phyloP scores from a whole-genome alignment of 2,329 filamentous ascomycete genomes.

The Fusarium sp. region DNA sequence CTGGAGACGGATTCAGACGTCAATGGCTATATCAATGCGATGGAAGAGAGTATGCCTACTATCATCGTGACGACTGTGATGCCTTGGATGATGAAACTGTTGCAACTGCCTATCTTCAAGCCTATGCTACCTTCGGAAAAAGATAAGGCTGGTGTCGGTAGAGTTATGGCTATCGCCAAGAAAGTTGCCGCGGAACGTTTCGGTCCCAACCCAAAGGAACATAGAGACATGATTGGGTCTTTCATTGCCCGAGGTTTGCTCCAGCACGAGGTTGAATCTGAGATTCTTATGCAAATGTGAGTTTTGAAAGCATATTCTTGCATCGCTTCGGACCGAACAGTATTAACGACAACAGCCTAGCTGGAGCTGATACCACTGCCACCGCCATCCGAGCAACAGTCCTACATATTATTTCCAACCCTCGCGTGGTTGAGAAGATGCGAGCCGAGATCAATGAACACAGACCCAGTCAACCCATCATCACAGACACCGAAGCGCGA shows the following conservation, averaged over 20 bases:
- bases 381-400: constrained; percentile 65
- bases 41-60: constrained; percentile 56
- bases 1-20: constrained; percentile 59
- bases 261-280: constrained; percentile 43
- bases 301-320: rapidly evolving
- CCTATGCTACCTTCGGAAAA: constrained; percentile 55
- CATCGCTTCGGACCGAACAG: background rate
- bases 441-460: constrained; percentile 46
- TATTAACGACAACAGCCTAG: too few species aligned
- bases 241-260: constrained; percentile 47
- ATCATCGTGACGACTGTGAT: constrained; percentile 58
- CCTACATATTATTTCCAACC: constrained; percentile 64
- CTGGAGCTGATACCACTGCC: constrained; percentile 69
- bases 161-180: constrained; percentile 55
- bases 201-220: constrained; percentile 41
- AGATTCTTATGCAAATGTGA: constrained; percentile 45
- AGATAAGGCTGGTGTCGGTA: constrained; percentile 54
- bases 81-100: constrained; percentile 55
- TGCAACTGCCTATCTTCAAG: constrained; percentile 57
- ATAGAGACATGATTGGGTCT: constrained; percentile 49
- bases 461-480: constrained; percentile 36
- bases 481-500: constrained; percentile 51
- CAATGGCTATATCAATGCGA: constrained; percentile 59
- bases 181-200: constrained; percentile 45
- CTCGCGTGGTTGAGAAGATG: constrained; percentile 59